A percentile compares a stretch with the other conserved stretches of the same genome.
These are phyloP conservation scores for Choiromyces venosus DNA, from an alignment of 495 filamentous ascomycete genomes.

Conservation along the genomic window DNA sequence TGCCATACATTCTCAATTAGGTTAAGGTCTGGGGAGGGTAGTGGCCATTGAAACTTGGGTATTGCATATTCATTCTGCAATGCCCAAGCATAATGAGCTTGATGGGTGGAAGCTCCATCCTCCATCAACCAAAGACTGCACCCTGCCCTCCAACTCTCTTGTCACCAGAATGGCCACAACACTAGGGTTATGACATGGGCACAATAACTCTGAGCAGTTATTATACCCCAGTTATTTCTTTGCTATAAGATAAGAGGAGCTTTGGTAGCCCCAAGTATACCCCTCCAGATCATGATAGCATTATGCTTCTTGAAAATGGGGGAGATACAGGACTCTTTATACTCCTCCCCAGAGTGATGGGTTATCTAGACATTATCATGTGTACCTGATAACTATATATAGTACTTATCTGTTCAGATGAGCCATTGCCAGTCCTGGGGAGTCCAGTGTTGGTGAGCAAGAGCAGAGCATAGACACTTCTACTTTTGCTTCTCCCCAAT, in stretches of 20 bases:
- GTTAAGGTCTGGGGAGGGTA: constrained; percentile 21
- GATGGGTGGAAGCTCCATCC: background rate
- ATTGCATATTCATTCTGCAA: no score
- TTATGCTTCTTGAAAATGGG: constrained; percentile 7
- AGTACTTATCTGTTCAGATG: no score
- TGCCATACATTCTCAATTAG: no score
- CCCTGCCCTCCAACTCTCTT: no score
- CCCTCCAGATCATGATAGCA: constrained; percentile 7
- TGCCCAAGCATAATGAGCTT: background rate
- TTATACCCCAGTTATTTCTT: constrained; percentile 13
- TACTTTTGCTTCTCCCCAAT: background rate
- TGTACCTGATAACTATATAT: no score
- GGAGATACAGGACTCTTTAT: background rate
- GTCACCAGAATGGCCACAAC: no score
- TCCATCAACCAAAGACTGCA: constrained; percentile 18
- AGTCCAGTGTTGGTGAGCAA: no score
- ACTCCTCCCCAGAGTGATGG: background rate
- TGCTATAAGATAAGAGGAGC: no score
- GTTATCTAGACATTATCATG: background rate
- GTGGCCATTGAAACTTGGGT: constrained; percentile 15
- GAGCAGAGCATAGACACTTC: background rate
- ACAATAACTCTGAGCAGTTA: background rate
- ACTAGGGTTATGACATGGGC: constrained; percentile 1
- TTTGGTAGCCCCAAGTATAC: no score
- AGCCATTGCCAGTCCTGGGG: no score